phyloP scores from a whole-genome alignment of 352 stramenopile species.

The Peronospora farinosa region DNA sequence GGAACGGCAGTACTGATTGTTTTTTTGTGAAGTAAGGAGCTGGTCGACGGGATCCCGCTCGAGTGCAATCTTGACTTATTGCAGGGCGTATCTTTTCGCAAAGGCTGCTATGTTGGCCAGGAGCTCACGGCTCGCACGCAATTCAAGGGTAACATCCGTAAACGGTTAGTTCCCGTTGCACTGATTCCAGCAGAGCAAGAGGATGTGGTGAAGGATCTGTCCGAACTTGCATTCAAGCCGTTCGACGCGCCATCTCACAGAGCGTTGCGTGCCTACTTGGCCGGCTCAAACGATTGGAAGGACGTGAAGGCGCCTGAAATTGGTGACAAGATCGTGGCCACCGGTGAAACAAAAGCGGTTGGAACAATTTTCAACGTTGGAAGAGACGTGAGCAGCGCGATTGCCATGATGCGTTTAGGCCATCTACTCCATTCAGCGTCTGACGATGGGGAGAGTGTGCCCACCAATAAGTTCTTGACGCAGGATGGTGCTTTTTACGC shows the following conservation, averaged over 20 bases:
- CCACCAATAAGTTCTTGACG: constrained; percentile 56
- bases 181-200: constrained; percentile 45
- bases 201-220: constrained; percentile 48
- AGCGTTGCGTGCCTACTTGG: constrained; percentile 43
- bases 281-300: constrained; percentile 26
- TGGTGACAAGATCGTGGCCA: constrained; percentile 47
- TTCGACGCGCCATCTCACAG: constrained; percentile 38
- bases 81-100: constrained; percentile 87
- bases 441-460: constrained; percentile 24
- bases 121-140: constrained; percentile 92
- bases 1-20: constrained; percentile 7
- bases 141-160: constrained; percentile 87
- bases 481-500: constrained; percentile 59
- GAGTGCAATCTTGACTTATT: constrained; percentile 91
- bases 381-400: constrained; percentile 40
- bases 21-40: constrained; percentile 41
- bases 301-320: constrained; percentile 19
- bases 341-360: constrained; percentile 51
- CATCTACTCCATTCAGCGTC: constrained; percentile 47
- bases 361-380: constrained; percentile 48
- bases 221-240: constrained; percentile 50
- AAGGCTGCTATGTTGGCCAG: constrained; percentile 94
- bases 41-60: constrained; percentile 84
- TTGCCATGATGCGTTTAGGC: constrained; percentile 78
- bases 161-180: constrained; percentile 70